Evolutionary conservation across 768 basidiomycete genomes (phyloP), one percentile per base, ranked within the genome.

Genomic region (Lentinula sp.): DNA sequence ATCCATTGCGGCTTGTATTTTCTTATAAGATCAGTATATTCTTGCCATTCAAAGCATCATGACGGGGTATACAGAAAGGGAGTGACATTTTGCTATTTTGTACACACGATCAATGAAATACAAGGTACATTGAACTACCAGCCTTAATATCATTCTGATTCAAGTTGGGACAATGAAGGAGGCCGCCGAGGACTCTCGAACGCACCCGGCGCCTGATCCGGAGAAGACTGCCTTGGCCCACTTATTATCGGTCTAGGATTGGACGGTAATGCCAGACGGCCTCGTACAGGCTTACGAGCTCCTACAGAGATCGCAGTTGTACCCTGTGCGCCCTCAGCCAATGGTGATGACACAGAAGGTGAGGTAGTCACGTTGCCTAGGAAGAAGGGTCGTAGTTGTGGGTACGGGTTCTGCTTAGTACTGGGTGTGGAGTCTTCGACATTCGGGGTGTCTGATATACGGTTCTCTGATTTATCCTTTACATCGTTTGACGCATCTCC

Each of bases 141-240:
- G 18, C 5, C 28, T 49, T 28, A 8, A n/a, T 8, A 5, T n/a
- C 16, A 9, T 48, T 32, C 9, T 18, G 3, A 43, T 52, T 48
- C 4, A 7, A 43, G 28, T 51, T 58, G 54, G 74, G 59, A 52
- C 13, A 64, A 46, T 11, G 72, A 62, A n/a, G 78, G 80, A 34
- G 81, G 75, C 21, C 78, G 75, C 64, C 81, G 69, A 56, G 76
- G 79, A 52, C 74, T 71, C 60, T 80, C 77, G 65, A 70, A 73
- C 42, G 62, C 64, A 59, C 62, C 70, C 32, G 69, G 66, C 61
- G 42, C 62, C 35, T 66, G 57, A 50, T 60, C 55, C 53, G 58
- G 59, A 28, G 57, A 37, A 11, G 64, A 32, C 21, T 58, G 61
- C 23, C 66, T 66, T 21, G 75, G 75, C 13, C 55, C 66, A 62